Evolutionary conservation across 1,139 yeast species (phyloP), one percentile per base, ranked within the genome.

Genomic region (Ogataea hybrid): DNA sequence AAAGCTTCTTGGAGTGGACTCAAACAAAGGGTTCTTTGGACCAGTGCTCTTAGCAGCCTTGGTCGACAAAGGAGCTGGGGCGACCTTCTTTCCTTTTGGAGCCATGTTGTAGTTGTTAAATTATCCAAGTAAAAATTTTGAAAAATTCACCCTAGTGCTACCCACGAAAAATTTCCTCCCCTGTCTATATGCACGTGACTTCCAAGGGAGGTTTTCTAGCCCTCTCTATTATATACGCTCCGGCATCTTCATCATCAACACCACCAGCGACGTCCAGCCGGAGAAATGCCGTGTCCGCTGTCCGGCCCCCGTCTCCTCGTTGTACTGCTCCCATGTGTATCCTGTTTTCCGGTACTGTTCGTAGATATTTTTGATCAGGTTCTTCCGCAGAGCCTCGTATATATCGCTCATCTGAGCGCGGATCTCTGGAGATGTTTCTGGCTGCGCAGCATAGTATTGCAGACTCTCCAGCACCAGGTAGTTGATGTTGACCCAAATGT

Each of bases 401-500:
- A 81, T 58, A 53, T 64, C 58, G 51, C 71, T 58, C 15, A 75
- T 75, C 29, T 75, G 61, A 11, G 50, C 54, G 32, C 61, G 52
- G 2, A 70, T 63, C 42, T 56, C 57, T 7, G 59, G 44, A 14
- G 56, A 52, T 9, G 53, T 47, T 1, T 61, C 56, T 14, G 50
- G 56, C 7, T 53, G 52, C 6, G 57, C 52, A 44, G 58, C 65
- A 41, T 90, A 92, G 57, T 77, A 67, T 39, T 69, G 64, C 49
- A 94, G 68, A 8, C 87, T 75, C 44, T 89, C 94, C 38, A 92
- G 69, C 6, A 83, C 70, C 63, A 92, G 69, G 58, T 88, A 90
- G 65, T 94, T 94, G 58, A 92, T 85, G 60, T 89, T 86, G 54
- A 89, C 70, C 98, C 98, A 94, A 32, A 92, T 73, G 15, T 96